These are phyloP conservation scores for Clitoria ternatea DNA, from an alignment of 306 rosid genomes.

Conservation along the genomic window DNA sequence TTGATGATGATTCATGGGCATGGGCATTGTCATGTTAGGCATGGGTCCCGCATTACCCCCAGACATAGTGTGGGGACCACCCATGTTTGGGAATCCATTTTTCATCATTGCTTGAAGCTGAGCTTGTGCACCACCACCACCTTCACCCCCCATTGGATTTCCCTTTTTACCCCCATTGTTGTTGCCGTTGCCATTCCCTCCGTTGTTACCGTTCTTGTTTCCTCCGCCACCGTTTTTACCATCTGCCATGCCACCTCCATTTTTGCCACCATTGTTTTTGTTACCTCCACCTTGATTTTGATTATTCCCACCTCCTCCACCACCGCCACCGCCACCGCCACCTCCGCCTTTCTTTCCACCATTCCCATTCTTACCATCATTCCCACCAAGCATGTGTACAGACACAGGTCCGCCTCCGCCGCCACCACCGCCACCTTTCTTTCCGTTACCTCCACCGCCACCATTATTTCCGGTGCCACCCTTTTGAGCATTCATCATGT, in stretches of 20 bases:
- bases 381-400: slow-evolving; percentile 25
- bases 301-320: slow-evolving; percentile 16
- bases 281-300: slow-evolving; percentile 2
- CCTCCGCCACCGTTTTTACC: slow-evolving; percentile 29
- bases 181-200: background rate
- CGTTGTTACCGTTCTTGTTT: slow-evolving; percentile 24
- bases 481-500: slow-evolving; percentile 49
- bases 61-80: slow-evolving; percentile 32
- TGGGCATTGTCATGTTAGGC: slow-evolving; percentile 43
- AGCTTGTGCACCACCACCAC: slow-evolving; percentile 24
- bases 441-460: slow-evolving; percentile 34
- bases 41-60: slow-evolving; percentile 41
- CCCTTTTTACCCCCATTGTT: slow-evolving; percentile 36
- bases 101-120: too few relatives aligned
- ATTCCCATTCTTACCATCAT: slow-evolving; percentile 20
- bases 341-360: slow-evolving; percentile 39
- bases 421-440: slow-evolving; percentile 20
- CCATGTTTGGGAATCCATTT: slow-evolving; percentile 41
- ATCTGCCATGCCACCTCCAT: slow-evolving; percentile 16
- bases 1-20: too few relatives aligned
- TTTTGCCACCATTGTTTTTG: slow-evolving; percentile 6
- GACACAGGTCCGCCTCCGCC: slow-evolving; percentile 29
- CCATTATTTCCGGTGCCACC: slow-evolving; percentile 24
- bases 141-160: slow-evolving; percentile 31
- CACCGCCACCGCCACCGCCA: slow-evolving; percentile 4